These are phyloP conservation scores for Tinospora cordifolia DNA, from an alignment of 164 flowering plant genomes.

Conservation along the genomic window DNA sequence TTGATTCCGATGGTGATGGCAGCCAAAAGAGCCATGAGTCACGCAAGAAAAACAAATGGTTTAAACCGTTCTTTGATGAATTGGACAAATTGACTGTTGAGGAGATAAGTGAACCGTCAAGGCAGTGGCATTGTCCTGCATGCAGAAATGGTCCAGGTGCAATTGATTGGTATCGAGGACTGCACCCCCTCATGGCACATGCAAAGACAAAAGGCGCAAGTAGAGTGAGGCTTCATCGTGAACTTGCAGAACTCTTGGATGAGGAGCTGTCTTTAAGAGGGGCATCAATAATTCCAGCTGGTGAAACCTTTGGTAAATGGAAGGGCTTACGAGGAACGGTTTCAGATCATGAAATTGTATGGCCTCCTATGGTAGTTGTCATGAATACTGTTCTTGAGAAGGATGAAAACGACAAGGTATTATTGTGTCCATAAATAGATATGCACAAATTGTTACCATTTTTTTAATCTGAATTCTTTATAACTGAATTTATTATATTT, in stretches of 20 bases:
- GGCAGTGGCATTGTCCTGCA: constrained; percentile 99
- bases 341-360: constrained; percentile 64
- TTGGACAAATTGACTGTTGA: constrained; percentile 48
- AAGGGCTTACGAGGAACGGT: constrained; percentile 41
- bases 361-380: constrained; percentile 95
- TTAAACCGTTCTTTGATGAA: constrained; percentile 45
- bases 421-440: not conserved
- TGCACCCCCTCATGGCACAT: constrained; percentile 77
- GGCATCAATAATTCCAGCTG: constrained; percentile 56
- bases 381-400: constrained; percentile 67
- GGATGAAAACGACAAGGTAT: constrained; percentile 80
- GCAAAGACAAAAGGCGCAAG: constrained; percentile 73
- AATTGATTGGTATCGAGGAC: constrained; percentile 82
- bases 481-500: not conserved
- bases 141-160: constrained; percentile 91
- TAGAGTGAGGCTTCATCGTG: constrained; percentile 67
- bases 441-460: not conserved
- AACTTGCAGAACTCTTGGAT: constrained; percentile 65
- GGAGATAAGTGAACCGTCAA: constrained; percentile 51
- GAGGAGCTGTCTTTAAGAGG: constrained; percentile 67
- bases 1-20: constrained; percentile 62
- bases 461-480: not conserved
- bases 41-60: constrained; percentile 57
- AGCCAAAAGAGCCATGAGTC: constrained; percentile 62
- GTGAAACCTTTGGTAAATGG: constrained; percentile 74